A percentile compares a stretch with the other conserved stretches of the same genome.
These are phyloP conservation scores for Fusarium metavorans DNA, from an alignment of 2,329 filamentous ascomycete species.

Conservation along the genomic window DNA sequence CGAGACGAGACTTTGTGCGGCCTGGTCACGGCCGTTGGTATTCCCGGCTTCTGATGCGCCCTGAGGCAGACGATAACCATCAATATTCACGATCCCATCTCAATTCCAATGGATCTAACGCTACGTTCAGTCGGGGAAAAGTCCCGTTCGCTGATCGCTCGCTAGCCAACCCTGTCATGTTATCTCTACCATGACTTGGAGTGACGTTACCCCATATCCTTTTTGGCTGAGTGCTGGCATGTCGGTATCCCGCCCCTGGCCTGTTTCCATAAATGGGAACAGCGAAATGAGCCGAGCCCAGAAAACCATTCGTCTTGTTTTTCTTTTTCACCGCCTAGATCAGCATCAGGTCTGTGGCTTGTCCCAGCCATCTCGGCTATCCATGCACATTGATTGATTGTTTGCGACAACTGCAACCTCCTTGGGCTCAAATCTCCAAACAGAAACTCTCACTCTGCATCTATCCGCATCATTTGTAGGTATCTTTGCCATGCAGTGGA, in stretches of 20 bases:
- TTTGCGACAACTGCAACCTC: background rate
- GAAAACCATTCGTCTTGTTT: constrained; percentile 1
- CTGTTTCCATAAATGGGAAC: constrained; percentile 36
- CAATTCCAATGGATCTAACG: constrained; percentile 1
- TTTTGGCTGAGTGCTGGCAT: constrained; percentile 27
- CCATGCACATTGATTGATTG: background rate
- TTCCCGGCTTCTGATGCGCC: background rate
- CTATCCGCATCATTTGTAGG: constrained; percentile 8
- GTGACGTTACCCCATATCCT: constrained; percentile 38
- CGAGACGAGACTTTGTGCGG: constrained; percentile 24
- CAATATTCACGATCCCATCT: background rate
- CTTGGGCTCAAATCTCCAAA: background rate
- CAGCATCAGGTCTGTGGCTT: background rate
- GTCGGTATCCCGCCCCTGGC: constrained; percentile 27
- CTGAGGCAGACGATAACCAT: background rate
- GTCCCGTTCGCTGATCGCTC: constrained; percentile 8
- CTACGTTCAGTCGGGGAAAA: constrained; percentile 4
- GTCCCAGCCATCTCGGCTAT: constrained; percentile 7
- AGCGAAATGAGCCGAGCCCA: constrained; percentile 26
- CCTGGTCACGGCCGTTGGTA: background rate
- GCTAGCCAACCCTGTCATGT: constrained; percentile 11
- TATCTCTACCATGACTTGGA: constrained; percentile 28
- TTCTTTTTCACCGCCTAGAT: constrained; percentile 27
- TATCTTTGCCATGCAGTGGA: constrained; percentile 16
- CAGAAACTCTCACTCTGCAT: constrained; percentile 15